These are phyloP conservation scores for Pythium scleroteichum DNA, from an alignment of 352 stramenopile genomes.

Conservation along the genomic window DNA sequence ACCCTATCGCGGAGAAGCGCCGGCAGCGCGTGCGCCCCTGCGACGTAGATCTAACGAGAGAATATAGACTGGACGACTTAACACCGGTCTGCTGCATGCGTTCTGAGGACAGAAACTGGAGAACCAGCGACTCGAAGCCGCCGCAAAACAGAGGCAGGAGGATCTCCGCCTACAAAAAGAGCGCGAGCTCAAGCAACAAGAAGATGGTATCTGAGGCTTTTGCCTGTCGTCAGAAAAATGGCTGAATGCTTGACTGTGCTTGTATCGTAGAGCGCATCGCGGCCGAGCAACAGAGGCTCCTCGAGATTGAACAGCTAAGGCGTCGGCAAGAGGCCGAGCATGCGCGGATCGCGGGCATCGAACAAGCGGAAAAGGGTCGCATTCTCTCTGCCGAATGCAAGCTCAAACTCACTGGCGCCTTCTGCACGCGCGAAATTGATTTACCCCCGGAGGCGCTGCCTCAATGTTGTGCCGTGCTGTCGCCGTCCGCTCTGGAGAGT, in stretches of 20 bases:
- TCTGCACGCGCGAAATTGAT: slow-evolving; percentile 43
- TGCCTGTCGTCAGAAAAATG: too few species aligned
- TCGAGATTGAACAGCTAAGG: slow-evolving; percentile 35
- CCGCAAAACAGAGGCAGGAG: slow-evolving; percentile 47
- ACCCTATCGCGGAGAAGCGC: slow-evolving; percentile 22
- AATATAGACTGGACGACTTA: background rate
- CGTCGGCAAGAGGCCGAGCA: slow-evolving; percentile 34
- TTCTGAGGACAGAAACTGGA: slow-evolving; percentile 55
- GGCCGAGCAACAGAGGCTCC: slow-evolving; percentile 33
- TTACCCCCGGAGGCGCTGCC: slow-evolving; percentile 22
- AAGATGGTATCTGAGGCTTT: slow-evolving; percentile 36
- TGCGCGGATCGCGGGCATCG: slow-evolving; percentile 43
- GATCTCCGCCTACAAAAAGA: slow-evolving; percentile 44
- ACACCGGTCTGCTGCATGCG: background rate
- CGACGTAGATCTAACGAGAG: background rate
- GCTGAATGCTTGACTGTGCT: too few species aligned
- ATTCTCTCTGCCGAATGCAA: slow-evolving; percentile 45
- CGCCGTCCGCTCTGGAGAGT: slow-evolving; percentile 17
- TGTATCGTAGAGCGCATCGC: slow-evolving; percentile 36
- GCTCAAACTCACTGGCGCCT: slow-evolving; percentile 48
- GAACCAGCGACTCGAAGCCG: slow-evolving; percentile 64
- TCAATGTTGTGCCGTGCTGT: slow-evolving; percentile 24
- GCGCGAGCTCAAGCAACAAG: slow-evolving; percentile 40
- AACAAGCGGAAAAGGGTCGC: slow-evolving; percentile 35
- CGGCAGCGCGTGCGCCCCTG: slow-evolving; percentile 25